Percentiles rank a stretch among this genome's conserved stretches.
Conservation (phyloP, 2,329 filamentous ascomycete species). For the Diplocarpon rosae region DNA sequence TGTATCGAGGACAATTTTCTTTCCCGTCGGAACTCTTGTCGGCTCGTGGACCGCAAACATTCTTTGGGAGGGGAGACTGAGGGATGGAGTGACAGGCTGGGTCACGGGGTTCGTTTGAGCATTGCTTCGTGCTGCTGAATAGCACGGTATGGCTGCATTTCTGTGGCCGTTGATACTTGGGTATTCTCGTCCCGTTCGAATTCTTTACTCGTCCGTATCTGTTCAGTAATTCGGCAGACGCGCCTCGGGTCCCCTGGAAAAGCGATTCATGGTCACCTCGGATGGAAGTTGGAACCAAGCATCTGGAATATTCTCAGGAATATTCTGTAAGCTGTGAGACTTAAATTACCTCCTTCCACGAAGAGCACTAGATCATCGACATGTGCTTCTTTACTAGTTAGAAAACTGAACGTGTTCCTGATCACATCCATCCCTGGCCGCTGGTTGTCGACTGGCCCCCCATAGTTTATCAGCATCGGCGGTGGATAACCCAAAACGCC, state of each 20-base stretch:
- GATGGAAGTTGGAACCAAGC: constrained; percentile 47
- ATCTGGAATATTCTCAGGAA: constrained; percentile 18
- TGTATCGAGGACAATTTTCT: constrained; percentile 35
- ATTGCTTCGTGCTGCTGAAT: constrained; percentile 44
- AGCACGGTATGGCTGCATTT: constrained; percentile 42
- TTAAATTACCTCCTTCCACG: constrained; percentile 32
- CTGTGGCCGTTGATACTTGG: constrained; percentile 14
- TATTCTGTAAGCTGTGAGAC: neutral
- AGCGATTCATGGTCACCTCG: constrained; percentile 44
- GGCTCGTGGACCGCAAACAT: constrained; percentile 36
- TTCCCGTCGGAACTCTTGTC: constrained; percentile 26
- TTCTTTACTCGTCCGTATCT: constrained; percentile 12
- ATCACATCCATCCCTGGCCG: constrained; percentile 6
- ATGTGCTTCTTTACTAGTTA: constrained; percentile 34
- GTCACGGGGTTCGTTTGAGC: constrained; percentile 33
- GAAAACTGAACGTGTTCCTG: constrained; percentile 31
- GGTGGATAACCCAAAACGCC: constrained; percentile 49
- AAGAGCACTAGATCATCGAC: constrained; percentile 45
- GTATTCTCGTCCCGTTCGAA: neutral
- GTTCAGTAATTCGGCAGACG: constrained; percentile 33
- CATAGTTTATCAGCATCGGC: constrained; percentile 39
- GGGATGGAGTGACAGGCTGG: constrained; percentile 43
- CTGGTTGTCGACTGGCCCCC: constrained; percentile 8
- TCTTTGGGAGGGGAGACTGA: constrained; percentile 36
- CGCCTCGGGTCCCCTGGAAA: constrained; percentile 37